phyloP scores from a whole-genome alignment of 2,329 filamentous ascomycete species.

The Penicillium sp. region DNA sequence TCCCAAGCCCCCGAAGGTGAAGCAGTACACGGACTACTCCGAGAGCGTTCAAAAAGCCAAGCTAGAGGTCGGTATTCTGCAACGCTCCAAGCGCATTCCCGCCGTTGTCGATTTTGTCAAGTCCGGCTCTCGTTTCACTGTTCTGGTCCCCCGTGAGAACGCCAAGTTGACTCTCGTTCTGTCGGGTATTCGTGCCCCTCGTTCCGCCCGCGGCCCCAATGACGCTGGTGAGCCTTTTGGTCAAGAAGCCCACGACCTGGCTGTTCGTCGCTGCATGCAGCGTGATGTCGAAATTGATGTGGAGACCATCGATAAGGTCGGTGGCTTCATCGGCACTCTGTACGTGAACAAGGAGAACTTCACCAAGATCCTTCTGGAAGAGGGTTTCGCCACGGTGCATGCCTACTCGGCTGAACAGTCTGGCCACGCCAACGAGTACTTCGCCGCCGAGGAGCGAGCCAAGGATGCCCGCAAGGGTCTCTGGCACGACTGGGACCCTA shows the following conservation, averaged over 20 bases:
- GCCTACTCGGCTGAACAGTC: conserved; percentile 95
- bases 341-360: conserved; percentile 96
- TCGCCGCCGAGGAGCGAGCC: conserved; percentile 82
- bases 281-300: conserved; percentile 96
- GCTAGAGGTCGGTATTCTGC: conserved; percentile 83
- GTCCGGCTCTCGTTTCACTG: conserved; percentile 90
- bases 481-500: conserved; percentile 94
- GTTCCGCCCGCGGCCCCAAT: conserved; percentile 76
- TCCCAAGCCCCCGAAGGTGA: conserved; percentile 79
- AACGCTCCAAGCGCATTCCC: conserved; percentile 88
- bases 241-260: conserved; percentile 90
- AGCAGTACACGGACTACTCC: conserved; percentile 85
- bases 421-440: conserved; percentile 83
- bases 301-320: conserved; percentile 91
- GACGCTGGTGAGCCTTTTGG: conserved; percentile 92
- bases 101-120: conserved; percentile 97
- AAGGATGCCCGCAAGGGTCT: conserved; percentile 87
- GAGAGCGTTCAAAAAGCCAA: conserved; percentile 94
- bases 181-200: conserved; percentile 86
- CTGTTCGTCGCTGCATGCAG: conserved; percentile 85
- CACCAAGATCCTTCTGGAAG: conserved; percentile 88
- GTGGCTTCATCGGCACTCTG: conserved; percentile 93
- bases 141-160: conserved; percentile 88
- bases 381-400: conserved; percentile 90
- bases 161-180: conserved; percentile 94